Conservation (phyloP, 768 basidiomycete genomes). For the Mycena polygramma region DNA sequence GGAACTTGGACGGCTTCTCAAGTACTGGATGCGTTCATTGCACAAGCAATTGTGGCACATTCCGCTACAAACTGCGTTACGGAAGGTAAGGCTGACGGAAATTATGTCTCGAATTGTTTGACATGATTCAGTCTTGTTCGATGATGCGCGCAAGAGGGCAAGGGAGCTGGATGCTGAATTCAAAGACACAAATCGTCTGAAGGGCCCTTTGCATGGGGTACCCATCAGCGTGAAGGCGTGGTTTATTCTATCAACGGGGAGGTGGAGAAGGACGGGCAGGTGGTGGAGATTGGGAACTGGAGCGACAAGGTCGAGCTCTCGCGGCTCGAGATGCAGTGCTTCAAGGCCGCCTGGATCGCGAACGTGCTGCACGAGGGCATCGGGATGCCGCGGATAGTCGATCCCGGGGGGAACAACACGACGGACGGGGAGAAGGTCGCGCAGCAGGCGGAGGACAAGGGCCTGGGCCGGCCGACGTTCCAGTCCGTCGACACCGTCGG, state of each 20-base stretch:
- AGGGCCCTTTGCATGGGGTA: constrained; percentile 70
- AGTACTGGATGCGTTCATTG: constrained; percentile 59
- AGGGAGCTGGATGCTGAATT: constrained; percentile 62
- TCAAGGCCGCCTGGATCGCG: constrained; percentile 98
- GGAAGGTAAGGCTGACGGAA: constrained; percentile 55
- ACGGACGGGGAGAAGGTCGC: constrained; percentile 79
- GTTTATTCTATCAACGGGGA: constrained; percentile 60
- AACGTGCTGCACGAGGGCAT: constrained; percentile 98
- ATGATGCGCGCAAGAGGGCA: constrained; percentile 59
- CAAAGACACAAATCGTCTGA: constrained; percentile 51
- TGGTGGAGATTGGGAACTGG: constrained; percentile 79
- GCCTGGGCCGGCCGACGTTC: constrained; percentile 86
- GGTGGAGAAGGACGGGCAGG: constrained; percentile 68
- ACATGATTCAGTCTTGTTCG: constrained; percentile 61
- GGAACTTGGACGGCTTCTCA: constrained; percentile 61
- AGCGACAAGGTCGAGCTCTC: constrained; percentile 57
- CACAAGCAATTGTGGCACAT: constrained; percentile 60
- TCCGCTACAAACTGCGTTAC: constrained; percentile 66
- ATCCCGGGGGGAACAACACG: constrained; percentile 84
- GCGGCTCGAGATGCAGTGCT: constrained; percentile 96
- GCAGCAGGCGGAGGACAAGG: constrained; percentile 84
- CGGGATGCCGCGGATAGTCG: constrained; percentile 92
- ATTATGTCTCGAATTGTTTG: not conserved
- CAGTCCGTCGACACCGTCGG: constrained; percentile 94
- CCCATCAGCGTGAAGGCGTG: constrained; percentile 70